Conservation (phyloP, 202 grass and related monocot genomes). For the Cymbopogon flexuosus region DNA sequence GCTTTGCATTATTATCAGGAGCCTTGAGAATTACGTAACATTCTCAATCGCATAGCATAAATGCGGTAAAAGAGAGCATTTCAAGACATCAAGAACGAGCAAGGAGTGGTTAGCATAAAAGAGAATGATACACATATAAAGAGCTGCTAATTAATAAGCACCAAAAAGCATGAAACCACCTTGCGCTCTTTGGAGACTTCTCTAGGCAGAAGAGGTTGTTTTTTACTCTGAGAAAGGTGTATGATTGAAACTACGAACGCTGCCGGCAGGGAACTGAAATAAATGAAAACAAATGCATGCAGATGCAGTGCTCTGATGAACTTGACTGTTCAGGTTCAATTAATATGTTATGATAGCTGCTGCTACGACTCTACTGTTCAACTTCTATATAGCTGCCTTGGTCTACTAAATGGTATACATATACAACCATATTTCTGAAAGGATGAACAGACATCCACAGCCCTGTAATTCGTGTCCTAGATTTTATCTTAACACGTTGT, state of each 20-base stretch:
- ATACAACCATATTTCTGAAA: not conserved
- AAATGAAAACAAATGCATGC: not conserved
- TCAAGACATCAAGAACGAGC: not conserved
- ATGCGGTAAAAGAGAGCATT: not conserved
- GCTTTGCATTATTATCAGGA: not conserved
- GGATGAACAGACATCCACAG: not conserved
- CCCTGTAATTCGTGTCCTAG: not conserved
- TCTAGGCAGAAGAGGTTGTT: not conserved
- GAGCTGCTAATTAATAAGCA: not conserved
- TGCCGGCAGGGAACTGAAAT: not conserved
- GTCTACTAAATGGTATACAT: not conserved
- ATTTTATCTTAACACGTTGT: not conserved
- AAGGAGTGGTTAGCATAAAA: not conserved
- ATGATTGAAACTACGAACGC: not conserved
- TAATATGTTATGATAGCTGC: not conserved
- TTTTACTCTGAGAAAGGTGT: not conserved
- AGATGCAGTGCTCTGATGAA: not conserved
- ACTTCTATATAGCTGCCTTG: not conserved
- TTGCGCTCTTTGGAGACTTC: not conserved
- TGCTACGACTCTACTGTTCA: not conserved
- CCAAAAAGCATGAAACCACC: not conserved
- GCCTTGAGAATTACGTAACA: not conserved
- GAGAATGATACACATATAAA: not conserved
- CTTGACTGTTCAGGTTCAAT: conserved; percentile 10
- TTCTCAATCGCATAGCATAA: not conserved